phyloP scores from a whole-genome alignment of 2,329 filamentous ascomycete species.

The Ascochyta koolunga region DNA sequence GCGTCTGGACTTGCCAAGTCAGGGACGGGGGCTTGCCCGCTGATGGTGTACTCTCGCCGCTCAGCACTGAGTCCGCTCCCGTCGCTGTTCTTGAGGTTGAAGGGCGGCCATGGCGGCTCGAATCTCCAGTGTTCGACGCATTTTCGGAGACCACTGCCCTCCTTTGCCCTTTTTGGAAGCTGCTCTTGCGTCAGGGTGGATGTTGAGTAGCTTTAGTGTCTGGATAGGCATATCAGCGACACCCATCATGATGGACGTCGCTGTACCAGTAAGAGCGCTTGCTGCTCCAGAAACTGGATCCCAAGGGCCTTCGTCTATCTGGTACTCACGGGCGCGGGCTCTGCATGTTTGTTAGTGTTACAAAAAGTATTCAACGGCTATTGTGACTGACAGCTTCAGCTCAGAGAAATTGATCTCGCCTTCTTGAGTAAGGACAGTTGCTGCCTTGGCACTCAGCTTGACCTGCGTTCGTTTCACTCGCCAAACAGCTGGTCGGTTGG shows the following conservation, averaged over 20 bases:
- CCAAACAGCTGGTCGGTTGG: slow-evolving; percentile 47
- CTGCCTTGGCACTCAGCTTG: slow-evolving; percentile 46
- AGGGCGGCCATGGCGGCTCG: slow-evolving; percentile 20
- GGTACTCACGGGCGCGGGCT: slow-evolving; percentile 47
- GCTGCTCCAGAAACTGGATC: slow-evolving; percentile 61
- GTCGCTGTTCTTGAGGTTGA: slow-evolving; percentile 21
- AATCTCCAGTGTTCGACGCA: slow-evolving; percentile 21
- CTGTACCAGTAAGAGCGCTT: slow-evolving; percentile 79
- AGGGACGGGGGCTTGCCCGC: slow-evolving; percentile 17
- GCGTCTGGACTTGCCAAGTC: slow-evolving; percentile 17
- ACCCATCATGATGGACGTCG: slow-evolving; percentile 80
- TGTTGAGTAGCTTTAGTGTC: slow-evolving; percentile 56
- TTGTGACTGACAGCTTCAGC: slow-evolving; percentile 44
- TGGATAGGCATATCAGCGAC: slow-evolving; percentile 73
- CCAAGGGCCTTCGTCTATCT: slow-evolving; percentile 48
- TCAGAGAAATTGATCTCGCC: slow-evolving; percentile 46
- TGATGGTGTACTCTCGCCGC: slow-evolving; percentile 28
- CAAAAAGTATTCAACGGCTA: neutral
- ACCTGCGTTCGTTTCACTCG: slow-evolving; percentile 47
- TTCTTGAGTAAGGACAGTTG: slow-evolving; percentile 46
- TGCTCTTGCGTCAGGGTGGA: slow-evolving; percentile 47
- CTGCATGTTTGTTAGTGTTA: slow-evolving; percentile 26
- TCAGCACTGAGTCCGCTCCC: slow-evolving; percentile 21
- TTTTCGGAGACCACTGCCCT: slow-evolving; percentile 20
- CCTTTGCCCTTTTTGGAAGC: slow-evolving; percentile 35